Conservation (phyloP, 83 land plant genomes). For the Thuja plicata region DNA sequence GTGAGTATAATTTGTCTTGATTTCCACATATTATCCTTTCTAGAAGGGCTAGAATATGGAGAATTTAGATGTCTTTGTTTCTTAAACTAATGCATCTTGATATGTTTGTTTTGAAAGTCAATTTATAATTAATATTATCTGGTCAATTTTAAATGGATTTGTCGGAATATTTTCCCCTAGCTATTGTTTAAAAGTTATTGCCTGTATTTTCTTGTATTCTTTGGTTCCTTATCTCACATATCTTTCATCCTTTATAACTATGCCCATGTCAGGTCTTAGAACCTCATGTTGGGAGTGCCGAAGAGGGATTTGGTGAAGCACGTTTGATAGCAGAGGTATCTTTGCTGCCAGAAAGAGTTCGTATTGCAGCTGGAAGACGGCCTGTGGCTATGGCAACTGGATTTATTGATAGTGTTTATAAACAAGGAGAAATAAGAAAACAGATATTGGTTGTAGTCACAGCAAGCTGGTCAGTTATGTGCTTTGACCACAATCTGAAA, state of each 20-base stretch:
- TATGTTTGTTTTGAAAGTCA: not conserved
- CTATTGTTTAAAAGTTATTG: not conserved
- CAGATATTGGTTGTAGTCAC: slow-evolving; percentile 97
- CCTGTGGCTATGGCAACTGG: slow-evolving; percentile 95
- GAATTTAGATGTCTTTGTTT: not conserved
- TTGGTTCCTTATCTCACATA: not conserved
- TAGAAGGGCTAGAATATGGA: not conserved
- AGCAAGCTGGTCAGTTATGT: slow-evolving; percentile 94
- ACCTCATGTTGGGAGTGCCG: slow-evolving; percentile 57
- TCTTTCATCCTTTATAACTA: not conserved
- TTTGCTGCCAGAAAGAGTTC: slow-evolving; percentile 78
- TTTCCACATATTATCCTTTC: not conserved
- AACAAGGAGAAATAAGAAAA: slow-evolving; percentile 54
- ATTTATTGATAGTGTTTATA: slow-evolving; percentile 57
- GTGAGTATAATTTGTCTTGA: not conserved
- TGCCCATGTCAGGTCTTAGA: slow-evolving; percentile 67
- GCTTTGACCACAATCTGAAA: slow-evolving; percentile 94
- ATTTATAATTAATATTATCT: not conserved
- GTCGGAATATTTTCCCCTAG: not conserved
- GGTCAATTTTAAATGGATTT: not conserved
- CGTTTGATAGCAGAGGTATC: slow-evolving; percentile 73
- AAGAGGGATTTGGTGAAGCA: slow-evolving; percentile 88
- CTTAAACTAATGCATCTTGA: not conserved
- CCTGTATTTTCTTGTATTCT: not conserved
- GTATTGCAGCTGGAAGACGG: slow-evolving; percentile 81